Conservation (phyloP, 306 rosid genomes). For the Quercus alba region DNA sequence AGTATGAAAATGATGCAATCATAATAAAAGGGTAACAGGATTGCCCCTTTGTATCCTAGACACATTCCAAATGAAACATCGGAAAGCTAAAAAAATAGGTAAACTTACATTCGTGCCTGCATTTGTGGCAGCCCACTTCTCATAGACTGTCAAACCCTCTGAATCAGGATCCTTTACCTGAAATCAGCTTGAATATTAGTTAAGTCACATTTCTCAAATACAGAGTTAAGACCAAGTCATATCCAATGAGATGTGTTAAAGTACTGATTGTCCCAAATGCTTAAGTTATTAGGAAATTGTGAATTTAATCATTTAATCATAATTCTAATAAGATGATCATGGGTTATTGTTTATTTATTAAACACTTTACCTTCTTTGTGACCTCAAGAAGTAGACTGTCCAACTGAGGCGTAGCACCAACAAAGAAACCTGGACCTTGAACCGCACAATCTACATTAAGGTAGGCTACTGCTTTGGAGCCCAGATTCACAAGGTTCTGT, state of each 20-base stretch:
- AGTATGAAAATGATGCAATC: background rate
- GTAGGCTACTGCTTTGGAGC: conserved; percentile 79
- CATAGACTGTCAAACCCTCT: conserved; percentile 48
- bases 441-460: conserved; percentile 97
- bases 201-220: conserved; percentile 16
- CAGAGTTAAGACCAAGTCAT: background rate
- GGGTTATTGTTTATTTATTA: background rate
- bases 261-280: too few relatives aligned
- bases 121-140: conserved; percentile 48
- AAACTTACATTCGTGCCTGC: conserved; percentile 45
- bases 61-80: background rate
- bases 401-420: conserved; percentile 90
- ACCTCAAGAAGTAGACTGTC: conserved; percentile 78
- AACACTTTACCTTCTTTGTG: conserved; percentile 52
- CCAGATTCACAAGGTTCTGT: conserved; percentile 76
- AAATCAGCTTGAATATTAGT: conserved; percentile 22
- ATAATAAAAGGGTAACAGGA: background rate
- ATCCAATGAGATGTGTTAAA: background rate
- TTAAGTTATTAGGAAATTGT: too few relatives aligned
- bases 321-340: background rate
- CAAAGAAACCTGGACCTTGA: conserved; percentile 85
- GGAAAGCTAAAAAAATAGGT: conserved; percentile 4
- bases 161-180: conserved; percentile 93
- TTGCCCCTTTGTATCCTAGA: background rate
- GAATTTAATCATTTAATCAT: too few relatives aligned